These are phyloP conservation scores for Sesbania bispinosa DNA, from an alignment of 306 rosid species.

Conservation along the genomic window DNA sequence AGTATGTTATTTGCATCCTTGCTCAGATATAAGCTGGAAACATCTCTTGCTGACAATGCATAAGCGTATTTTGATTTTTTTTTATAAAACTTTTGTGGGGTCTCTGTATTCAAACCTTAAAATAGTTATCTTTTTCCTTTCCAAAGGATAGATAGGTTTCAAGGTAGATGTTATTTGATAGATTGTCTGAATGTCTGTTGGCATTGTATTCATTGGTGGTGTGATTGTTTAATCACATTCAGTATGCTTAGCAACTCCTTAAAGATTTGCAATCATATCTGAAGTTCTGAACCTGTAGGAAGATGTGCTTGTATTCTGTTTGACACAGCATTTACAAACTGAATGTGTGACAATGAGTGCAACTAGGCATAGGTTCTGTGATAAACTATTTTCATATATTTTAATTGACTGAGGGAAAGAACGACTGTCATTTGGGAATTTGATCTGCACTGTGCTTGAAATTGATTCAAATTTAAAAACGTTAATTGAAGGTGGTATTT, in stretches of 20 bases:
- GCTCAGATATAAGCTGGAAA: neutral
- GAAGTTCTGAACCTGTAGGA: neutral
- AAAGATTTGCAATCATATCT: neutral
- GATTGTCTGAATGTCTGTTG: neutral
- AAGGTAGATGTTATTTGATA: constrained; percentile 1
- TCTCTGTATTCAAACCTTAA: neutral
- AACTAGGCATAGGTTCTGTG: neutral
- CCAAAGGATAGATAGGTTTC: neutral
- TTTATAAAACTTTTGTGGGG: neutral
- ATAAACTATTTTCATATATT: neutral
- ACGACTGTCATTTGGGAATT: constrained; percentile 6
- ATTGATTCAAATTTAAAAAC: neutral
- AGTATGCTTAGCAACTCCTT: neutral
- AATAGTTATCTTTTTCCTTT: neutral
- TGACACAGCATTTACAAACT: neutral
- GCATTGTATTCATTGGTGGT: neutral
- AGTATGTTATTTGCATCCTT: constrained; percentile 2
- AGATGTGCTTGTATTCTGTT: neutral
- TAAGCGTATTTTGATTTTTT: neutral
- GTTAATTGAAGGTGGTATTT: neutral
- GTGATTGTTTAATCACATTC: constrained; percentile 6
- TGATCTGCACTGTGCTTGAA: neutral
- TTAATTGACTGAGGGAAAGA: neutral
- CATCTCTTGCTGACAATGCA: neutral
- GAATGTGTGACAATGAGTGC: neutral